Evolutionary conservation across 2,329 filamentous ascomycete genomes (phyloP).

Genomic region (Cladosporium sphaerospermum): DNA sequence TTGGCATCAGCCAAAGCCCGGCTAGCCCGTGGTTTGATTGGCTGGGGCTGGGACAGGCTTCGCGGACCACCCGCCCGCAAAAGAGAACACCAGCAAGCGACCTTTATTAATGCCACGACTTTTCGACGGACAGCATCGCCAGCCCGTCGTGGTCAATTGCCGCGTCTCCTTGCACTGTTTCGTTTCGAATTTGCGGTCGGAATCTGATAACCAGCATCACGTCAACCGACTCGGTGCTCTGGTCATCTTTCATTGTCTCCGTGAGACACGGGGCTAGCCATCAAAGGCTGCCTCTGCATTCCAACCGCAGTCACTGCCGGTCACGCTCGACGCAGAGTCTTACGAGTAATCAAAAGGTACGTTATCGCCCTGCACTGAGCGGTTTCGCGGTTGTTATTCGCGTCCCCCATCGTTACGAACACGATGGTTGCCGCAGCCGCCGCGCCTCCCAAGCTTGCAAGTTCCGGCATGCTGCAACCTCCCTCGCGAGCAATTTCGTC

Average conservation of each 20-base stretch:
- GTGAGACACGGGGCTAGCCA: conserved; percentile 12
- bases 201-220: neutral
- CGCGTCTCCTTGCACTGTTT: conserved; percentile 5
- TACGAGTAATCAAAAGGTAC: neutral
- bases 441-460: conserved; percentile 10
- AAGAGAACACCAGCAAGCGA: conserved; percentile 9
- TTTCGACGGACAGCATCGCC: conserved; percentile 9
- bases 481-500: conserved; percentile 11
- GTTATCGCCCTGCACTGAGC: neutral
- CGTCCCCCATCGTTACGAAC: neutral
- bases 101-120: conserved; percentile 10
- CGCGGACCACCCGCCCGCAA: conserved; percentile 2
- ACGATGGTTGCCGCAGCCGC: conserved; percentile 6
- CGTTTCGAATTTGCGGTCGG: neutral
- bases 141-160: conserved; percentile 6
- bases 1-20: neutral
- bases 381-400: neutral
- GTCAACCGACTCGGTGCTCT: conserved; percentile 4
- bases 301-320: neutral
- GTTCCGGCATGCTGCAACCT: conserved; percentile 7
- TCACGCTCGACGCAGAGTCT: neutral
- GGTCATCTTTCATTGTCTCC: conserved; percentile 9
- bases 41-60: neutral
- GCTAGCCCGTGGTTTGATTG: conserved; percentile 3
- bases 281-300: conserved; percentile 7